A percentile compares a stretch with the other conserved stretches of the same genome.
phyloP scores from a whole-genome alignment of 768 basidiomycete genomes.

The Suillus alpinus region DNA sequence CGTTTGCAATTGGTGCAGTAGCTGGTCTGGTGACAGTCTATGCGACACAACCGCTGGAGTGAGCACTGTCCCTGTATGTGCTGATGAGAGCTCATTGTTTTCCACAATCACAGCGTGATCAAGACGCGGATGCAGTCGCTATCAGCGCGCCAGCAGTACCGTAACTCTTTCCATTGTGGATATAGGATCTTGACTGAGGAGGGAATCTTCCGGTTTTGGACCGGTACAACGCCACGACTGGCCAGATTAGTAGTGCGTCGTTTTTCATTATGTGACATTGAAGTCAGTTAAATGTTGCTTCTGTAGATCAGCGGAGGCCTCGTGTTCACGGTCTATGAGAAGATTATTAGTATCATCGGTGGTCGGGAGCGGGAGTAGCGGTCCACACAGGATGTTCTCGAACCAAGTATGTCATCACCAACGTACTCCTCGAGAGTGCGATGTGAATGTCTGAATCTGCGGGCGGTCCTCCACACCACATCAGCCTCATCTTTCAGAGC shows the following conservation, averaged over 20 bases:
- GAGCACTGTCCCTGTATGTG: conserved; percentile 20
- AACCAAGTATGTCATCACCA: background rate
- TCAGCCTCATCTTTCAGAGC: background rate
- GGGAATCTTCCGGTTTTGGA: conserved; percentile 92
- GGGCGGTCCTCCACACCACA: background rate
- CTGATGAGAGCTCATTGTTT: background rate
- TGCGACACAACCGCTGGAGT: conserved; percentile 85
- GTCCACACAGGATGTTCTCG: background rate
- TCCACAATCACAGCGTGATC: conserved; percentile 61
- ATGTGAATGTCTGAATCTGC: background rate
- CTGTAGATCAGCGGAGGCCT: conserved; percentile 88
- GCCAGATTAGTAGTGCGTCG: conserved; percentile 68
- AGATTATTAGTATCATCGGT: conserved; percentile 57
- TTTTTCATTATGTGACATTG: conserved; percentile 1
- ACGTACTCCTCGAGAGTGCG: background rate
- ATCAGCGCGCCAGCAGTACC: conserved; percentile 76
- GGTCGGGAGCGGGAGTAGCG: conserved; percentile 19
- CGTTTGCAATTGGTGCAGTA: conserved; percentile 91
- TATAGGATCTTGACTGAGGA: conserved; percentile 95
- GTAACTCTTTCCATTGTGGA: conserved; percentile 93
- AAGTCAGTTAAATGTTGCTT: background rate
- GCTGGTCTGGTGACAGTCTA: conserved; percentile 96
- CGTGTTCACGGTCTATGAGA: conserved; percentile 90
- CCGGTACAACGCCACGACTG: conserved; percentile 89
- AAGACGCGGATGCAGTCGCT: conserved; percentile 99